Percentiles rank a stretch among this genome's conserved stretches.
Evolutionary conservation across 2,329 filamentous ascomycete species (phyloP).

Genomic region (Venturiaceae sp.): DNA sequence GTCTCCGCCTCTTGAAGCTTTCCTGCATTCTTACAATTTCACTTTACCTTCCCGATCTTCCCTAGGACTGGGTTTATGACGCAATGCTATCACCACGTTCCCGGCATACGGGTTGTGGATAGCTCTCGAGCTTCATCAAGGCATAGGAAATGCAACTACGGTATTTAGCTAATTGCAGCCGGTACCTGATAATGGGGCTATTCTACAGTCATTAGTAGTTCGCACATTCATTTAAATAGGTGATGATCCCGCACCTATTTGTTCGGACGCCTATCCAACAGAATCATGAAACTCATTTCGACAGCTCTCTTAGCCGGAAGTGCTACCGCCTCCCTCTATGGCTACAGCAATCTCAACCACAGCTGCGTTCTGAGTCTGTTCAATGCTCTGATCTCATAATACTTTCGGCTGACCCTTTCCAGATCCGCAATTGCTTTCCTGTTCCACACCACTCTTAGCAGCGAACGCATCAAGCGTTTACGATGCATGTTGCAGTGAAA

Average conservation of each 20-base stretch:
- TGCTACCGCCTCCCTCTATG: slow-evolving; percentile 31
- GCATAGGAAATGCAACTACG: not conserved
- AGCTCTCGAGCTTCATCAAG: not conserved
- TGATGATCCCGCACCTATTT: not conserved
- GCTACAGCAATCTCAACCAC: slow-evolving; percentile 44
- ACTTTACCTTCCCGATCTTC: not conserved
- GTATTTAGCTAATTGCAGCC: not conserved
- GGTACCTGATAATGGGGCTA: not conserved
- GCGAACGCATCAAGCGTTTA: slow-evolving; percentile 24
- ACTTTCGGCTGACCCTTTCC: slow-evolving; percentile 17
- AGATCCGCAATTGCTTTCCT: slow-evolving; percentile 19
- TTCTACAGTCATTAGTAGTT: not conserved
- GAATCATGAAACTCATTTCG: not conserved
- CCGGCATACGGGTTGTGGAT: not conserved
- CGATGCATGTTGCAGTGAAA: slow-evolving; percentile 57
- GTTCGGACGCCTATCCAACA: too few species aligned
- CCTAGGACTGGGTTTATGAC: not conserved
- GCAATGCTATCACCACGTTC: not conserved
- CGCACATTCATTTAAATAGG: not conserved
- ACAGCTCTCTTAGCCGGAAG: not conserved
- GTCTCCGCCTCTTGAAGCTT: not conserved
- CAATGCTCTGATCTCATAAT: slow-evolving; percentile 18
- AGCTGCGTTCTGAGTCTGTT: slow-evolving; percentile 41
- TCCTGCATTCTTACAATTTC: not conserved
- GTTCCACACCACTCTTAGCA: slow-evolving; percentile 40